These are phyloP conservation scores for Plantago elongata DNA, from an alignment of 257 asterid genomes.

Conservation along the genomic window DNA sequence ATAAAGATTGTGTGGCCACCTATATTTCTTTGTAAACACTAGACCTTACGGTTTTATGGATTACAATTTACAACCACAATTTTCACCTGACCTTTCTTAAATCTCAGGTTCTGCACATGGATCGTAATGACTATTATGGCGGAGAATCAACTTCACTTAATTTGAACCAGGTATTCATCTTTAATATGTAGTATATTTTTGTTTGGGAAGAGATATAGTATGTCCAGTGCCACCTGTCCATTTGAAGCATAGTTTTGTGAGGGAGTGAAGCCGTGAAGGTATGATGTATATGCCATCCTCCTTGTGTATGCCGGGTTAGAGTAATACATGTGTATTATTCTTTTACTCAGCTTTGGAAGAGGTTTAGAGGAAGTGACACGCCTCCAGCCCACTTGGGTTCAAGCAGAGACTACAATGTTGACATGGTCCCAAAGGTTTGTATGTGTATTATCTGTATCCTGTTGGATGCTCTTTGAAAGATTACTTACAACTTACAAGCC, in stretches of 20 bases:
- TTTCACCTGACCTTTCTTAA: conserved; percentile 7
- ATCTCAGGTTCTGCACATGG: conserved; percentile 59
- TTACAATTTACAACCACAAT: not conserved
- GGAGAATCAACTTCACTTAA: conserved; percentile 66
- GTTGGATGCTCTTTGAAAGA: conserved; percentile 7
- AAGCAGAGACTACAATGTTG: conserved; percentile 91
- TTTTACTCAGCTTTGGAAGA: conserved; percentile 61
- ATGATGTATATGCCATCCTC: not conserved
- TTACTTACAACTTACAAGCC: not conserved
- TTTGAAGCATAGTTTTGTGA: not conserved
- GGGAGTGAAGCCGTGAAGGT: not conserved
- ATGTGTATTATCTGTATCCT: conserved; percentile 2
- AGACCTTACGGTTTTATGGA: not conserved
- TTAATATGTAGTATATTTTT: not conserved
- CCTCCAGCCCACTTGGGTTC: conserved; percentile 88
- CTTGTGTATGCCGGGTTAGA: no score
- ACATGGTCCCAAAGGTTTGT: conserved; percentile 92
- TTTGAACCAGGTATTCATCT: conserved; percentile 45
- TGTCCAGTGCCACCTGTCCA: no score
- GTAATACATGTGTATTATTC: not conserved
- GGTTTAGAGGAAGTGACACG: conserved; percentile 82
- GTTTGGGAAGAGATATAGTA: conserved; percentile 12
- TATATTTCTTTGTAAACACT: not conserved
- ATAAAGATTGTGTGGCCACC: not conserved
- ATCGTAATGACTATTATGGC: conserved; percentile 65